Evolutionary conservation across 306 rosid species (phyloP).

Genomic region (Prunus mume): DNA sequence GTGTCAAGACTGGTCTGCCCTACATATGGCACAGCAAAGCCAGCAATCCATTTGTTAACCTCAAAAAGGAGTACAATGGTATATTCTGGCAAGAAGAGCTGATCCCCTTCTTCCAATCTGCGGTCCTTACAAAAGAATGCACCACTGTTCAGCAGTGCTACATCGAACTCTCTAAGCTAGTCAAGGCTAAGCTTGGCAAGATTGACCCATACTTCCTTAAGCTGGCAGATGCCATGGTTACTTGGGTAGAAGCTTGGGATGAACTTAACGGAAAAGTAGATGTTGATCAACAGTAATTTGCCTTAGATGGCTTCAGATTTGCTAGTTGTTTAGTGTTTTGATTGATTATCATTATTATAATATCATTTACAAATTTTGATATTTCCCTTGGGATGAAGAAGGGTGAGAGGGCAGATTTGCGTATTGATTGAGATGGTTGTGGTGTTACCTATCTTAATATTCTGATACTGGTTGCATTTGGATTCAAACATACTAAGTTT

Average conservation of each 20-base stretch:
- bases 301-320: neutral
- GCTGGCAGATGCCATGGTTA: constrained; percentile 85
- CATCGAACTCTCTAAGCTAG: constrained; percentile 84
- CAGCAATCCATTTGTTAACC: constrained; percentile 89
- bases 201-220: constrained; percentile 68
- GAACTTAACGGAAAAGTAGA: constrained; percentile 60
- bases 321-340: neutral
- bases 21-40: constrained; percentile 99
- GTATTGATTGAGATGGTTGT: neutral
- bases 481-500: no score
- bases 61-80: constrained; percentile 84
- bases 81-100: constrained; percentile 91
- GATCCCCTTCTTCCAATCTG: constrained; percentile 79
- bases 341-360: neutral
- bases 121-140: constrained; percentile 59
- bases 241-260: constrained; percentile 95
- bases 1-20: constrained; percentile 89
- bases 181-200: constrained; percentile 57
- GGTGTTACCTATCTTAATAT: neutral
- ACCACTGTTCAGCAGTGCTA: constrained; percentile 74
- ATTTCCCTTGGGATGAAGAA: neutral
- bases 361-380: neutral
- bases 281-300: neutral
- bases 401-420: neutral
- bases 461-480: no score